Evolutionary conservation across 176 grass and related monocot species (phyloP).

Genomic region (Panicum miliaceum): DNA sequence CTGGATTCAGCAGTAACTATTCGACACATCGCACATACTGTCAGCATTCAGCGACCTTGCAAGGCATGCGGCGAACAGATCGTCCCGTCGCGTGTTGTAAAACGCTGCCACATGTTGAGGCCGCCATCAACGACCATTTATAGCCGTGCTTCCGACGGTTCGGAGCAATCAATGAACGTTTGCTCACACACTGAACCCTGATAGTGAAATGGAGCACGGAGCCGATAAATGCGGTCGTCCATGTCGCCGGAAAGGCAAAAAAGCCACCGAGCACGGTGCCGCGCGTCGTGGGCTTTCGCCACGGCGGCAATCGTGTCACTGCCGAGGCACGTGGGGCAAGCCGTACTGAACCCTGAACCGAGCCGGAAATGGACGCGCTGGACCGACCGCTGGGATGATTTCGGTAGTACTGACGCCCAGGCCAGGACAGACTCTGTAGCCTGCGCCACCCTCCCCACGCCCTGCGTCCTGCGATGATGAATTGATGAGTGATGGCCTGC

Average conservation of each 20-base stretch:
- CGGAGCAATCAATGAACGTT: slow-evolving; percentile 34
- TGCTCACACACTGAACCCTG: not conserved
- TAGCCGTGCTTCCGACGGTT: not conserved
- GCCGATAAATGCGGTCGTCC: slow-evolving; percentile 22
- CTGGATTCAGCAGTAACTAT: not conserved
- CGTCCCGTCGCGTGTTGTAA: not conserved
- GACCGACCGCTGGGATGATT: not conserved
- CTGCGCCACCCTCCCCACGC: not conserved
- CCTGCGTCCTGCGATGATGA: not conserved
- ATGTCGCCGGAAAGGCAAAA: not conserved
- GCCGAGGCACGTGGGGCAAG: too few relatives aligned
- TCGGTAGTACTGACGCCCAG: not conserved
- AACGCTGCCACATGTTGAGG: slow-evolving; percentile 41
- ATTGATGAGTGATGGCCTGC: slow-evolving; percentile 14
- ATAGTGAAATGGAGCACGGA: not conserved
- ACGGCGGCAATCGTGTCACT: not conserved
- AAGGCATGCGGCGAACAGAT: slow-evolving; percentile 3
- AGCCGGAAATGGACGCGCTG: not conserved
- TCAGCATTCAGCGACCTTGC: not conserved
- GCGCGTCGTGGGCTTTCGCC: not conserved
- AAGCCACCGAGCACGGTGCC: not conserved
- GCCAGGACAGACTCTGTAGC: not conserved
- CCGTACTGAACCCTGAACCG: not conserved
- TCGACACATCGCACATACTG: not conserved
- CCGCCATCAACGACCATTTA: slow-evolving; percentile 10